Evolutionary conservation across 2,329 filamentous ascomycete genomes (phyloP), one percentile per base, ranked within the genome.

Genomic region (Cercospora beticola): DNA sequence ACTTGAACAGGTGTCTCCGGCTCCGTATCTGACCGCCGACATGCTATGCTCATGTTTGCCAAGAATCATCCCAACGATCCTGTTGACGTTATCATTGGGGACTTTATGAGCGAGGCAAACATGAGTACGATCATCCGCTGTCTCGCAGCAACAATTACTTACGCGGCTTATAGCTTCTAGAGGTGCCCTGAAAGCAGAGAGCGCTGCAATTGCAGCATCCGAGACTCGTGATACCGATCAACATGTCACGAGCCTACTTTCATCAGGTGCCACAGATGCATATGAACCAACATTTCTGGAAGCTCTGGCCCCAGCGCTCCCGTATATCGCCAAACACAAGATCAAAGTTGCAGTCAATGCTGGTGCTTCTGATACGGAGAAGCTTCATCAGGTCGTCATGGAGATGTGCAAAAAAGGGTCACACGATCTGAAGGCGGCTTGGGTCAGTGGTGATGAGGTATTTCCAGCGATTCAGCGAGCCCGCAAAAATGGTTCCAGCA

Each of bases 261-360:
- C 56, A 9, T 30, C 54, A 43, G 60, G 59, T 31, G 74, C 68
- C 9, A 73, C 75, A 6, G 82, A 82, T 12, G 84, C 82, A 8
- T 86, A 86, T 68, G 84, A 86, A 69, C 78, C 81, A 1, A 83
- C 84, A 1, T 86, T 87, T 69, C 79, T 87, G 28, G 82, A 86
- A 75, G 81, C 84, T 6, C 79, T 83, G 12, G 79, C 78, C 36
- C 81, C 81, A 2, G 81, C 81, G 10, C 70, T 87, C 3, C 77
- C 83, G 4, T 74, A 84, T 5, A 78, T 85, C 69, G 76, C 81
- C 1, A 77, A 83, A 60, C 83, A 85, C 68, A 74, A 80, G 0
- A 87, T 88, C 77, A 86, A 85, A 68, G 79, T 88, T 12, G 79
- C 87, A 40, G 79, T 87, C 65, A 88, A 88, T 71, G 86, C 86